Evolutionary conservation across 2,329 filamentous ascomycete species (phyloP), one percentile per base, ranked within the genome.

Genomic region (Alternaria arbusti): DNA sequence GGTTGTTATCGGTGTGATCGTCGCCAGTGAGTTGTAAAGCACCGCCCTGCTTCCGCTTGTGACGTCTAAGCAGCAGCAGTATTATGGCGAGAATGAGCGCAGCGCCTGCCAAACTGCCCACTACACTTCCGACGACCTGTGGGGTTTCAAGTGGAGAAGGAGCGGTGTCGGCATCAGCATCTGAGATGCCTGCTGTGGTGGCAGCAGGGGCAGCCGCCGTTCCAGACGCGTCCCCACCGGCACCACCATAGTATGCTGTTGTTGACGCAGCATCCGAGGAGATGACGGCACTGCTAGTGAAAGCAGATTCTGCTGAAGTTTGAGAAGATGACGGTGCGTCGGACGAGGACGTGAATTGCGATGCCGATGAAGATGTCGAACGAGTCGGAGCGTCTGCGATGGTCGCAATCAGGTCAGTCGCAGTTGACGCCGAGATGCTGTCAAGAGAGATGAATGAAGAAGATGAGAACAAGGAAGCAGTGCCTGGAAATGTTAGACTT

Each of bases 111-210:
- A 89, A 82, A 49, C 87, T 87, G 15, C 88, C 88, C 25, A 90
- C 82, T n/a, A 90, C 86, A 50, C 87, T 87, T 8, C 88, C 88
- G 20, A 89, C 86, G 4, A 90, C 84, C 62, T 84, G 83, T 15
- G 84, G 84, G 23, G 85, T 87, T 47, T 81, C 80, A 7, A 83
- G 76, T 20, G 79, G 74, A 32, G 63, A 66, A 15, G 70, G 67
- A 30, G 70, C 65, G 28, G 67, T 62, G 28, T 54, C 57, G 10
- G 66, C 44, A 23, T 47, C 52, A 7, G 59, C 49, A 6, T 68
- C 51, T 30, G 63, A 60, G 13, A 60, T 52, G 22, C 64, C 57
- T 23, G 69, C 52, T 28, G 70, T 63, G 8, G 63, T 68, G 9
- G 67, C 52, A 23, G 71, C 57, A 28, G 65, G 25, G 10, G 63